These are phyloP conservation scores for Rhodamnia argentea DNA, from an alignment of 345 rosid species.

Conservation along the genomic window DNA sequence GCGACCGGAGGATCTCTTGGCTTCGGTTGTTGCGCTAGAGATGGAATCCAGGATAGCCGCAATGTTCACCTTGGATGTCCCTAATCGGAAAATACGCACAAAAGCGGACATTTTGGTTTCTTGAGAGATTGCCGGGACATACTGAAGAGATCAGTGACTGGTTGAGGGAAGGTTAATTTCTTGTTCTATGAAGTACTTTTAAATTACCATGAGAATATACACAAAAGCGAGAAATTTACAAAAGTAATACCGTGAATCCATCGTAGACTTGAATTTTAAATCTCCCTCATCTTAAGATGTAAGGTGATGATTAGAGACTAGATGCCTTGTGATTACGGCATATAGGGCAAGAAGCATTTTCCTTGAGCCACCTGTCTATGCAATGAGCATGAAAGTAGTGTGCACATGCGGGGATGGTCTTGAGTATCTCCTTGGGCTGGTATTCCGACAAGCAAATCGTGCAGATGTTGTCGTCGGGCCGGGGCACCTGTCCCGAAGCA, in stretches of 20 bases:
- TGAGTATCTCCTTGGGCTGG: background rate
- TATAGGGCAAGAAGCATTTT: background rate
- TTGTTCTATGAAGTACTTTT: background rate
- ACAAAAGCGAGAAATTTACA: background rate
- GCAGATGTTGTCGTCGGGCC: background rate
- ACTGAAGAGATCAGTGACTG: too few relatives aligned
- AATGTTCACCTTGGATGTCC: background rate
- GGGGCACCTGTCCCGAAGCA: background rate
- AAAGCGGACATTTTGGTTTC: too few relatives aligned
- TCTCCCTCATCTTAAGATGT: background rate
- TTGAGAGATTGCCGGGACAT: background rate
- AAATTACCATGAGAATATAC: background rate
- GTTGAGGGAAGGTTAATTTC: background rate
- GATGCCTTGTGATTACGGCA: background rate
- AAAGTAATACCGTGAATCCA: background rate
- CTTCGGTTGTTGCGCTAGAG: background rate
- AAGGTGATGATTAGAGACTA: background rate
- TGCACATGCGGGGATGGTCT: background rate
- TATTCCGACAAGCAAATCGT: background rate
- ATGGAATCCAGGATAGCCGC: slow-evolving; percentile 4
- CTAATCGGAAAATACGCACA: background rate
- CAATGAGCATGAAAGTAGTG: background rate
- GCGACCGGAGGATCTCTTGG: background rate
- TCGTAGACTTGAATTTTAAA: too few relatives aligned
- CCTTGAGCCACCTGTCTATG: background rate